Conservation (phyloP, 352 stramenopile genomes). For the Phytophthora chlamydospora region DNA sequence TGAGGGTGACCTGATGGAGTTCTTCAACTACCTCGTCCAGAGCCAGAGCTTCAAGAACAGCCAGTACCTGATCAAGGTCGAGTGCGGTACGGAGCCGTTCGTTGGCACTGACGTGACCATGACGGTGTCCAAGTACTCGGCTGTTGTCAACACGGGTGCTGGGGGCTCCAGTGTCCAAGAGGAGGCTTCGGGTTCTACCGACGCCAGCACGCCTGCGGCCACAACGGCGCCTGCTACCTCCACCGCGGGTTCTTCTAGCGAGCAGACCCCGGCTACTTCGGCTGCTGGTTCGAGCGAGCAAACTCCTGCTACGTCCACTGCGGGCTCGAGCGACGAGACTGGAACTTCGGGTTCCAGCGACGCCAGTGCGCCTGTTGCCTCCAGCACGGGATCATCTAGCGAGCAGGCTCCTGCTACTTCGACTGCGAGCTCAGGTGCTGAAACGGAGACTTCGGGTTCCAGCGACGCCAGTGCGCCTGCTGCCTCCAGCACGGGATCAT, state of each 20-base stretch:
- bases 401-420: constrained; percentile 1
- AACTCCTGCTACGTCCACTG: constrained; percentile 1
- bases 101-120: constrained; percentile 33
- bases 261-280: constrained; percentile 1
- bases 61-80: constrained; percentile 47
- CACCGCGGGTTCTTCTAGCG: constrained; percentile 10
- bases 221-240: constrained; percentile 21
- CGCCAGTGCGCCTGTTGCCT: constrained; percentile 9
- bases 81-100: constrained; percentile 52
- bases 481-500: constrained; percentile 15
- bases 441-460: constrained; percentile 1
- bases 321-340: constrained; percentile 2
- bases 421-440: constrained; percentile 1
- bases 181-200: constrained; percentile 14
- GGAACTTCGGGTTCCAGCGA: background rate
- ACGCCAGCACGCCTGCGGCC: constrained; percentile 19
- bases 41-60: constrained; percentile 36
- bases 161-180: constrained; percentile 3
- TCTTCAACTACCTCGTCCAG: constrained; percentile 41
- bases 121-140: constrained; percentile 42
- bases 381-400: constrained; percentile 11
- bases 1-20: constrained; percentile 41
- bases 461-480: constrained; percentile 12
- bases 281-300: constrained; percentile 1
- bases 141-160: constrained; percentile 27